Conservation (phyloP, 371 early-diverging fungal species). For the Mucor plumbeus region DNA sequence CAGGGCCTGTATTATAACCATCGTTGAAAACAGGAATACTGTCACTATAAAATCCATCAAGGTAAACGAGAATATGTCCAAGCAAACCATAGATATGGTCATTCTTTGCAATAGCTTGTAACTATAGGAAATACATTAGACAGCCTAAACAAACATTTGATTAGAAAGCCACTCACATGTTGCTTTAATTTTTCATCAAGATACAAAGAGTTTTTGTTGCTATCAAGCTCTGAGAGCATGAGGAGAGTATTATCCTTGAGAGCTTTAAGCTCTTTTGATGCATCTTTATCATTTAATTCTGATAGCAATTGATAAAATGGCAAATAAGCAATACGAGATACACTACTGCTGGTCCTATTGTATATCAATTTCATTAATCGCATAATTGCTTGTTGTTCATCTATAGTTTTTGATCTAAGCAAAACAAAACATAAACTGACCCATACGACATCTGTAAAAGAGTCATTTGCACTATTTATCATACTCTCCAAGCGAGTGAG, state of each 20-base stretch:
- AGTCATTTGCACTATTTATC: background rate
- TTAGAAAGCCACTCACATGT: background rate
- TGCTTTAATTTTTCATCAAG: background rate
- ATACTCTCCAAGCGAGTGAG: slow-evolving; percentile 19
- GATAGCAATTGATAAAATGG: slow-evolving; percentile 62
- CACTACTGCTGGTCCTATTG: background rate
- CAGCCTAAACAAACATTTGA: too few relatives aligned
- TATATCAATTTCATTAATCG: slow-evolving; percentile 31
- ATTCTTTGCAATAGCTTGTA: background rate
- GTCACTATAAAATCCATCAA: background rate
- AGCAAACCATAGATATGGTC: slow-evolving; percentile 10
- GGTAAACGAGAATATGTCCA: slow-evolving; percentile 11
- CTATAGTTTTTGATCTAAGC: slow-evolving; percentile 50
- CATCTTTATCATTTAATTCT: slow-evolving; percentile 33
- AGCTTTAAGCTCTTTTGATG: background rate
- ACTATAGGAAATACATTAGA: background rate
- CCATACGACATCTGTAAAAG: slow-evolving; percentile 35
- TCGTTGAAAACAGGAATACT: background rate
- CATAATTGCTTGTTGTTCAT: slow-evolving; percentile 50
- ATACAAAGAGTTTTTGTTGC: background rate
- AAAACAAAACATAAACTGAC: slow-evolving; percentile 45
- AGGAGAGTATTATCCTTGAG: background rate
- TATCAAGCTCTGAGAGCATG: slow-evolving; percentile 10
- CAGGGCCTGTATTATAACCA: background rate
- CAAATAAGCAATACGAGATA: slow-evolving; percentile 51